Conservation (phyloP, 2,329 filamentous ascomycete genomes). For the Colletotrichum euphorbiae region DNA sequence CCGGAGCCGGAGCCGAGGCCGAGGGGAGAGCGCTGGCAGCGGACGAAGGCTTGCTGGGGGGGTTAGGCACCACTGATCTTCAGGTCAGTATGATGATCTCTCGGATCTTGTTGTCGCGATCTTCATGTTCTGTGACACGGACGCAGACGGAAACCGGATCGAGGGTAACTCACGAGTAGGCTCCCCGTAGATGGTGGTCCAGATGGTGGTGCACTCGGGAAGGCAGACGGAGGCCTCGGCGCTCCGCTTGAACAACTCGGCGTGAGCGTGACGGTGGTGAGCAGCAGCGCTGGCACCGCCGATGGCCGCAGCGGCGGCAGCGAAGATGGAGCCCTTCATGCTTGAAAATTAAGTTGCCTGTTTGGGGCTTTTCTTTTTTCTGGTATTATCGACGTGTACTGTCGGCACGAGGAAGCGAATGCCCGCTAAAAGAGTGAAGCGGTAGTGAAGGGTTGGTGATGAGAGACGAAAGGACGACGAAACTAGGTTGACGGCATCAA, state of each 20-base stretch:
- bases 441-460: constrained; percentile 61
- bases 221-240: constrained; percentile 63
- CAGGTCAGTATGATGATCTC: constrained; percentile 14
- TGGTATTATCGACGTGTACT: constrained; percentile 43
- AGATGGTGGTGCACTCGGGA: constrained; percentile 78
- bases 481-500: constrained; percentile 65
- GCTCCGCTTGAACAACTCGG: constrained; percentile 66
- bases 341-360: constrained; percentile 55
- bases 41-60: constrained; percentile 45
- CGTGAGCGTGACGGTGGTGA: constrained; percentile 73
- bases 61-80: constrained; percentile 54
- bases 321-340: constrained; percentile 81
- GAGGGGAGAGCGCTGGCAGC: constrained; percentile 35
- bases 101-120: background rate
- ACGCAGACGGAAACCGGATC: background rate
- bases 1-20: constrained; percentile 43
- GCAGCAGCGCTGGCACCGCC: constrained; percentile 66
- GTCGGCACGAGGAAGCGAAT: constrained; percentile 65
- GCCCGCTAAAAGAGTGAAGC: constrained; percentile 93
- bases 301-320: constrained; percentile 72
- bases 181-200: constrained; percentile 76
- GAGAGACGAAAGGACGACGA: constrained; percentile 63
- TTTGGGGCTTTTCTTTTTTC: constrained; percentile 45
- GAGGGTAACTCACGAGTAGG: constrained; percentile 66
- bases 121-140: background rate